Evolutionary conservation across 768 basidiomycete species (phyloP).

Genomic region (Omphalotus guepiniiformis): DNA sequence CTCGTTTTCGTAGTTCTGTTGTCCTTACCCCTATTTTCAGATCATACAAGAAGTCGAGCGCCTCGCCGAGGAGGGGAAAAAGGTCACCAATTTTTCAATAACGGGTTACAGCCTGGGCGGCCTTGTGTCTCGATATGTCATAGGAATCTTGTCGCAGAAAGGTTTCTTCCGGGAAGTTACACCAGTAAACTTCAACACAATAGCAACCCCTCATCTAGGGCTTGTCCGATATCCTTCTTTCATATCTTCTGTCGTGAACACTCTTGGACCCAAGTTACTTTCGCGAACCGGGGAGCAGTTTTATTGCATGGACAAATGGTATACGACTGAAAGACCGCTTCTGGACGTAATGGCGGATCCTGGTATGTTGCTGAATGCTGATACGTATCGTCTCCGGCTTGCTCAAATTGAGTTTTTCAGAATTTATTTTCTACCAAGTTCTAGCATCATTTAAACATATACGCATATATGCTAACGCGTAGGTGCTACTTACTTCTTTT

Average conservation of each 20-base stretch:
- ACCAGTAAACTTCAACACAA: conserved; percentile 59
- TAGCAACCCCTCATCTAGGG: conserved; percentile 64
- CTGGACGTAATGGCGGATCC: conserved; percentile 66
- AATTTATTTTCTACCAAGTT: conserved; percentile 71
- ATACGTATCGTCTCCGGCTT: background rate
- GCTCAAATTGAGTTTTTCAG: conserved; percentile 29
- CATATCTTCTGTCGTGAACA: conserved; percentile 32
- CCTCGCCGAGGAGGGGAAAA: conserved; percentile 48
- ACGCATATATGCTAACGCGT: conserved; percentile 81
- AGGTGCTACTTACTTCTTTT: conserved; percentile 21
- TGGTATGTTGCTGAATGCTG: too few relatives aligned
- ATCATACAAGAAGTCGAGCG: conserved; percentile 51
- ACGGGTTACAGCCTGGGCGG: conserved; percentile 83
- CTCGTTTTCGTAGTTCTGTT: background rate
- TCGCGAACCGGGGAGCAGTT: conserved; percentile 58
- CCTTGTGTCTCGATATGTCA: conserved; percentile 71
- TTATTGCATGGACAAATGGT: conserved; percentile 50
- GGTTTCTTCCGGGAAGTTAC: conserved; percentile 48
- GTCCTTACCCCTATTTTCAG: conserved; percentile 27
- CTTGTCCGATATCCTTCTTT: conserved; percentile 43
- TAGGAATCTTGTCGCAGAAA: conserved; percentile 36
- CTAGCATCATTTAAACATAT: conserved; percentile 63
- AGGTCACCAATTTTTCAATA: conserved; percentile 66
- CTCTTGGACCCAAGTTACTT: conserved; percentile 48
- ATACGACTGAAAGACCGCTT: conserved; percentile 43